A percentile compares a stretch with the other conserved stretches of the same genome.
These are phyloP conservation scores for Xenoacremonium recifei DNA, from an alignment of 2,329 filamentous ascomycete genomes.

Conservation along the genomic window DNA sequence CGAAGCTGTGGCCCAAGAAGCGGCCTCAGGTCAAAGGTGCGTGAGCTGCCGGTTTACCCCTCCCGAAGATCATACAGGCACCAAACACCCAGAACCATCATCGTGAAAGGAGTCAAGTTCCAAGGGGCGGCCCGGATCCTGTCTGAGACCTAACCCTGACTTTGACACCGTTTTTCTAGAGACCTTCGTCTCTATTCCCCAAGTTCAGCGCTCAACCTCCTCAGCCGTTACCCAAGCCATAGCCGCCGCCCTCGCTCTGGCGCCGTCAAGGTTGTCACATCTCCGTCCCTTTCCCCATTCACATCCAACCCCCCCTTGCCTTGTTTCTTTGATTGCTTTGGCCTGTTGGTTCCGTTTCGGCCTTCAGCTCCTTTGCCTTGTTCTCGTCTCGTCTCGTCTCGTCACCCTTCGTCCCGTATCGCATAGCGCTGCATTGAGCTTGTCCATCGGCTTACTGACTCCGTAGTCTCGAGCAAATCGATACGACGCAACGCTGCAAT, in stretches of 20 bases:
- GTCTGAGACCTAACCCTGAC: background rate
- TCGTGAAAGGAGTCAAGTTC: background rate
- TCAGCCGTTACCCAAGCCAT: background rate
- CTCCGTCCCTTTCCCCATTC: background rate
- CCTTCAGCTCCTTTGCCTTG: background rate
- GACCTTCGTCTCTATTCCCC: background rate
- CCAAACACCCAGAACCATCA: background rate
- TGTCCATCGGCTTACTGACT: background rate
- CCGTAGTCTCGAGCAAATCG: background rate
- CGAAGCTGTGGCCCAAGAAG: background rate
- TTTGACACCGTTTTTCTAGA: background rate
- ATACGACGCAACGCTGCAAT: conserved; percentile 3
- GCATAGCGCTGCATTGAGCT: no score
- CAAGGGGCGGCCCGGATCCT: background rate
- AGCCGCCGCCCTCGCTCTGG: background rate
- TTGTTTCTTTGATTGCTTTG: background rate
- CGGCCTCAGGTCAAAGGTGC: background rate
- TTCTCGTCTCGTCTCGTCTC: background rate
- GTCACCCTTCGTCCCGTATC: background rate
- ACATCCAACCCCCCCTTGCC: background rate
- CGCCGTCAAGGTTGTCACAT: background rate
- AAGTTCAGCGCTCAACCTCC: background rate
- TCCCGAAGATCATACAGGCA: background rate
- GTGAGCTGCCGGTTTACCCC: background rate
- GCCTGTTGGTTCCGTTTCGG: background rate